A percentile compares a stretch with the other conserved stretches of the same genome.
Conservation (phyloP, 1,284 basidiomycete species). For the Mycosarcoma maydis region DNA sequence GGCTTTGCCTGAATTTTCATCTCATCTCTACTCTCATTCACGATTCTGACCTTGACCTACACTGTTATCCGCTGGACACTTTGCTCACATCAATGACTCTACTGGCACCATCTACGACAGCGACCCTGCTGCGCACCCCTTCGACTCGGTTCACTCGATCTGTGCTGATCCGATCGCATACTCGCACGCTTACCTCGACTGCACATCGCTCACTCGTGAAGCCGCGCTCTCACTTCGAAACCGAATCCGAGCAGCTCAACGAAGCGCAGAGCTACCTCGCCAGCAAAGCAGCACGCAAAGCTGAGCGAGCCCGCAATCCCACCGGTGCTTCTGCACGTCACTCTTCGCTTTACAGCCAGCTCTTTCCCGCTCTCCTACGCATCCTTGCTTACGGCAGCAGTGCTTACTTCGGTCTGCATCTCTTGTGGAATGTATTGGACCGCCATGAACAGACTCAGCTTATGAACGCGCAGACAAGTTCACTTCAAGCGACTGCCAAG, state of each 20-base stretch:
- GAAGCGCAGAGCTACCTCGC: constrained; percentile 42
- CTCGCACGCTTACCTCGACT: constrained; percentile 9
- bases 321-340: constrained; percentile 42
- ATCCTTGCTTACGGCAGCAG: constrained; percentile 63
- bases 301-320: constrained; percentile 11
- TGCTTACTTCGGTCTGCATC: constrained; percentile 62
- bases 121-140: too few species aligned
- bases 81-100: neutral
- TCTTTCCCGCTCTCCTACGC: constrained; percentile 58
- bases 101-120: neutral
- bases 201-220: constrained; percentile 1
- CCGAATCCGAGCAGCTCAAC: constrained; percentile 23
- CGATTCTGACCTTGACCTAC: too few species aligned
- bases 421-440: constrained; percentile 58
- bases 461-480: constrained; percentile 31
- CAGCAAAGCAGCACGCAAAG: constrained; percentile 30
- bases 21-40: too few species aligned
- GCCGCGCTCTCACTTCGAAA: constrained; percentile 4
- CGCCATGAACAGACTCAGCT: constrained; percentile 46
- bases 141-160: neutral
- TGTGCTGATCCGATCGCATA: neutral
- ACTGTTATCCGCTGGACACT: neutral
- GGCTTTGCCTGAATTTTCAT: too few species aligned
- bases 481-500: constrained; percentile 37
- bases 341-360: constrained; percentile 56